These are phyloP conservation scores for Fusarium falciforme DNA, from an alignment of 2,329 filamentous ascomycete genomes.

Conservation along the genomic window DNA sequence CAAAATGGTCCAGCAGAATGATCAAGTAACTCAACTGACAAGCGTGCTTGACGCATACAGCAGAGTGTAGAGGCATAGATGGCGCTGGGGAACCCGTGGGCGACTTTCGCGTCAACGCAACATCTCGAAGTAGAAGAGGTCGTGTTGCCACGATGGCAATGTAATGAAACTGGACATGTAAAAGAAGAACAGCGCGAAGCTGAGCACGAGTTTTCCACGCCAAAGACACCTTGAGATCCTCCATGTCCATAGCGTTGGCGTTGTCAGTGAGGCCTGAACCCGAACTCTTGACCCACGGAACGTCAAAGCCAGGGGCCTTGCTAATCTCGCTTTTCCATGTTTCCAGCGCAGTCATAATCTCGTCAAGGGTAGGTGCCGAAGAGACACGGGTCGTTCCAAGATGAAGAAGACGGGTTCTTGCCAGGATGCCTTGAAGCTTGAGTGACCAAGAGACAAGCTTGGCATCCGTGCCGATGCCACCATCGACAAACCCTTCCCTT, in stretches of 20 bases:
- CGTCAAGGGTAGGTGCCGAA: constrained; percentile 23
- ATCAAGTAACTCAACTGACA: constrained; percentile 47
- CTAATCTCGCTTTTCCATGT: constrained; percentile 26
- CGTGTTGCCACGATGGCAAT: constrained; percentile 48
- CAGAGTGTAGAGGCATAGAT: constrained; percentile 8
- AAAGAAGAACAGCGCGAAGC: constrained; percentile 44
- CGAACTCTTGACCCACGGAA: constrained; percentile 23
- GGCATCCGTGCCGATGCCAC: constrained; percentile 43
- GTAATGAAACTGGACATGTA: constrained; percentile 50
- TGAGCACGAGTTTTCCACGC: constrained; percentile 43
- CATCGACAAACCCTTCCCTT: constrained; percentile 43
- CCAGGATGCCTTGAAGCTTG: constrained; percentile 46
- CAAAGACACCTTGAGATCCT: constrained; percentile 43
- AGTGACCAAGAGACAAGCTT: constrained; percentile 47
- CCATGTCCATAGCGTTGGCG: constrained; percentile 35
- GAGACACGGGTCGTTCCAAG: not conserved
- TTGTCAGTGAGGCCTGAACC: not conserved
- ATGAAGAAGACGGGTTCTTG: constrained; percentile 40
- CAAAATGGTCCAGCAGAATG: constrained; percentile 48
- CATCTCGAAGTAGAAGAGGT: constrained; percentile 43
- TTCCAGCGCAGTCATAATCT: constrained; percentile 14
- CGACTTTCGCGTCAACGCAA: constrained; percentile 17
- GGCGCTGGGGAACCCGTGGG: not conserved
- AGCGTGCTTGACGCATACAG: constrained; percentile 43
- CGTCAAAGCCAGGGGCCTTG: constrained; percentile 25